Evolutionary conservation across 2,329 filamentous ascomycete genomes (phyloP).

Genomic region (Beauveria sp.): DNA sequence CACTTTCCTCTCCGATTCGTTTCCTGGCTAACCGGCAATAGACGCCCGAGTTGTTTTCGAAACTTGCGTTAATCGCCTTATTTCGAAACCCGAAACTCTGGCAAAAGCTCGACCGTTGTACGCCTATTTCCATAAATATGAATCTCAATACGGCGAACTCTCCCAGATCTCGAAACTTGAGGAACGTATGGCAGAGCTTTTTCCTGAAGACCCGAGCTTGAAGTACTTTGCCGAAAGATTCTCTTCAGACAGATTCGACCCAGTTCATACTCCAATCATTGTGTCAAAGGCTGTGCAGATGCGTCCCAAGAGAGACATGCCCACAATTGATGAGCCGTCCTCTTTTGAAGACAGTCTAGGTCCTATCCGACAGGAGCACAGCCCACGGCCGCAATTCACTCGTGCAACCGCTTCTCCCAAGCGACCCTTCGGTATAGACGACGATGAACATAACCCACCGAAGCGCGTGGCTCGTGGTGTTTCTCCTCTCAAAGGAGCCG

Average conservation of each 20-base stretch:
- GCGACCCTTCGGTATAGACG: conserved; percentile 57
- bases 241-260: conserved; percentile 65
- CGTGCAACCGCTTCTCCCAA: conserved; percentile 49
- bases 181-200: conserved; percentile 87
- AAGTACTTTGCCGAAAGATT: conserved; percentile 71
- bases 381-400: conserved; percentile 42
- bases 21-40: conserved; percentile 27
- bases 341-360: conserved; percentile 40
- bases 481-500: conserved; percentile 86
- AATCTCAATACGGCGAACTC: conserved; percentile 88
- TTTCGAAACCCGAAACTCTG: conserved; percentile 65
- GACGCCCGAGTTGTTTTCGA: conserved; percentile 96
- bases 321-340: conserved; percentile 43
- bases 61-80: conserved; percentile 77
- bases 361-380: conserved; percentile 27
- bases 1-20: neutral
- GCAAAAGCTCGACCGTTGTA: conserved; percentile 79
- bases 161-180: conserved; percentile 87
- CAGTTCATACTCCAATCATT: conserved; percentile 71
- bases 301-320: conserved; percentile 51
- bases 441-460: conserved; percentile 66
- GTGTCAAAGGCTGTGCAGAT: conserved; percentile 76
- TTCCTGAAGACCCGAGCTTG: conserved; percentile 75
- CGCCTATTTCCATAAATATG: conserved; percentile 88
- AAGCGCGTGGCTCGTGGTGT: conserved; percentile 85